Evolutionary conservation across 139 green algal genomes (phyloP).

Genomic region (Limnomonas spitsbergensis): DNA sequence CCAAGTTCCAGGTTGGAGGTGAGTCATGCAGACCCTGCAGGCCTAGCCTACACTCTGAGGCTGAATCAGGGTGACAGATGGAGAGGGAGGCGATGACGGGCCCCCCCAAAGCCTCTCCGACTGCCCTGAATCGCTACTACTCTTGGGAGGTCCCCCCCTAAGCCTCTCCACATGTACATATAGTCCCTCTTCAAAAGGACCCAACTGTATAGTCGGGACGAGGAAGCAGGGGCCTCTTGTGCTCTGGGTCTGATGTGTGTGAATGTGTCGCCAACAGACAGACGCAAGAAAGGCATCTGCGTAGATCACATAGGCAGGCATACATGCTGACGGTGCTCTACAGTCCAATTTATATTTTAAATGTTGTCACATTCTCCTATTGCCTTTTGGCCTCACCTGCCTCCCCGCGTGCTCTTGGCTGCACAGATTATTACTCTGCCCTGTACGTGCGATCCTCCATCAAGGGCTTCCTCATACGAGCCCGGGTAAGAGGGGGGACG

Average conservation of each 20-base stretch:
- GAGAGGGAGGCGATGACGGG: too few relatives aligned
- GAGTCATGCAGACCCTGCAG: not conserved
- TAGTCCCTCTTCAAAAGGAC: not conserved
- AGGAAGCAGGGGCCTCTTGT: too few relatives aligned
- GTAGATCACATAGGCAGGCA: not conserved
- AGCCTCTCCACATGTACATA: not conserved
- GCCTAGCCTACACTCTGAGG: not conserved
- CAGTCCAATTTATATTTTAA: not conserved
- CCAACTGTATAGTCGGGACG: too few relatives aligned
- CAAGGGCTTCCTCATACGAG: constrained; percentile 18
- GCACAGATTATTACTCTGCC: constrained; percentile 20
- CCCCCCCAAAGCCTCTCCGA: too few relatives aligned
- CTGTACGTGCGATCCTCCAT: constrained; percentile 18
- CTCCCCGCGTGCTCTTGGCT: not conserved
- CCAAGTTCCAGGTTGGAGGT: not conserved
- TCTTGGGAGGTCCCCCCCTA: too few relatives aligned
- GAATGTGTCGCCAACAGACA: too few relatives aligned
- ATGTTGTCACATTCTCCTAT: not conserved
- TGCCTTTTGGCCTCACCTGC: too few relatives aligned
- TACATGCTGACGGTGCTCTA: not conserved
- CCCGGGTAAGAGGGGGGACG: not conserved
- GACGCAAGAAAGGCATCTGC: not conserved
- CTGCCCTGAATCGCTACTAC: too few relatives aligned
- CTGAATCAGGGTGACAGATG: not conserved
- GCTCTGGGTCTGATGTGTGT: too few relatives aligned